phyloP scores from a whole-genome alignment of 2,329 filamentous ascomycete species.

The Xylaria multiplex region DNA sequence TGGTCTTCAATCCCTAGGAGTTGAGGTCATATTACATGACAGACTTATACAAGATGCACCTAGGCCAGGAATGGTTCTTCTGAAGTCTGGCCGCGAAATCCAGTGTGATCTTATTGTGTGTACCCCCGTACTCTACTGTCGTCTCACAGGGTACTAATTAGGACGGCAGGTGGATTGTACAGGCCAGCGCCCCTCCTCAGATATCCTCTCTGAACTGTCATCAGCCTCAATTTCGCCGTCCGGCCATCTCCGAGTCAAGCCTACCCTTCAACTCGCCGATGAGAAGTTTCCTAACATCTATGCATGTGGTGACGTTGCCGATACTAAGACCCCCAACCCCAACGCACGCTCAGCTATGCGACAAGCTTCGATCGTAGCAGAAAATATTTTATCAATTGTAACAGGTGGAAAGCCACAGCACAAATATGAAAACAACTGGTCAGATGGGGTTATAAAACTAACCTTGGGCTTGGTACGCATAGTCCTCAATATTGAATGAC shows the following conservation, averaged over 20 bases:
- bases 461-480: constrained; percentile 11
- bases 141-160: not conserved
- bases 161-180: constrained; percentile 15
- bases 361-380: constrained; percentile 24
- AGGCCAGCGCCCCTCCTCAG: constrained; percentile 11
- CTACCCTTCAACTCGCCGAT: constrained; percentile 11
- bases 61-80: constrained; percentile 1
- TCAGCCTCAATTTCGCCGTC: constrained; percentile 14
- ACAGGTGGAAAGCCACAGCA: constrained; percentile 3
- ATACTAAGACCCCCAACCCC: constrained; percentile 22
- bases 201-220: constrained; percentile 7
- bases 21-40: constrained; percentile 20
- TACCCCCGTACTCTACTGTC: not conserved
- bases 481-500: not conserved
- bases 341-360: constrained; percentile 21
- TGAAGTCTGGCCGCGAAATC: constrained; percentile 18
- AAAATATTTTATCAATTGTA: constrained; percentile 12
- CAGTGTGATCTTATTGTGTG: constrained; percentile 23
- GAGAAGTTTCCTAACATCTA: constrained; percentile 18
- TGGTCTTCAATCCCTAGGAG: constrained; percentile 13
- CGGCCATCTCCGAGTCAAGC: constrained; percentile 17
- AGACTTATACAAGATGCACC: not conserved
- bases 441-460: constrained; percentile 19
- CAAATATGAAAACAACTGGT: constrained; percentile 16
- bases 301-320: constrained; percentile 19